Evolutionary conservation across 2,329 filamentous ascomycete species (phyloP), one percentile per base, ranked within the genome.

Genomic region (Aspergillus sp.): DNA sequence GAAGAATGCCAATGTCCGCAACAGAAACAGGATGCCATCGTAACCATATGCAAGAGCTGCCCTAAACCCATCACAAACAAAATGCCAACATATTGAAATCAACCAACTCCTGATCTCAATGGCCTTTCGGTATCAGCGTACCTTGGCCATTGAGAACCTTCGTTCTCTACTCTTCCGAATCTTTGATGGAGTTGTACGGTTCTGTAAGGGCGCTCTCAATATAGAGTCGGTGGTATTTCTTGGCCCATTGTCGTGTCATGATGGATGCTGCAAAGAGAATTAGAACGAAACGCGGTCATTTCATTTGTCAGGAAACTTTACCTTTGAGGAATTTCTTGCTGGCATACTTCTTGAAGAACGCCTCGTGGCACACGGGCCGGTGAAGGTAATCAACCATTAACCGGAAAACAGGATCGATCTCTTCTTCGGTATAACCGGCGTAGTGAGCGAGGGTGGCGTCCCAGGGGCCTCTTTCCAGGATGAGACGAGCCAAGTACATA

Each of bases 291-390:
- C 15, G 23, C 13, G 25, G 11, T 5, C 4, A 41, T n/a, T 5
- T 4, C 22, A 19, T 17, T 9, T 19, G 7, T 22, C 4, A 17
- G n/a, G 9, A 45, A 19, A 30, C 60, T 85, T 81, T 88, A 97
- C 94, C 93, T 83, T 99, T 99, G 72, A 98, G 82, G 81, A 98
- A 99, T 81, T 97, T 97, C 85, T 98, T 99, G 87, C 92, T 96
- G 60, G 95, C 95, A 77, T 99, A 99, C 81, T 99, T 99, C 87
- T 96, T 97, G 85, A 97, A 98, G 84, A 99, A 97, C 43, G 95
- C 96, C 77, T 98, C 94, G 74, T 99, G 95, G 48, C 89, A 87
- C 57, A 97, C 91, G 28, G 94, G 95, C 13, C 91, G 89, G 62
- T 91, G 91, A 45, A 99, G 89, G 76, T 99, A 99, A 78, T 99